These are phyloP conservation scores for Thelephora terrestris DNA, from an alignment of 1,284 basidiomycete species.

Conservation along the genomic window DNA sequence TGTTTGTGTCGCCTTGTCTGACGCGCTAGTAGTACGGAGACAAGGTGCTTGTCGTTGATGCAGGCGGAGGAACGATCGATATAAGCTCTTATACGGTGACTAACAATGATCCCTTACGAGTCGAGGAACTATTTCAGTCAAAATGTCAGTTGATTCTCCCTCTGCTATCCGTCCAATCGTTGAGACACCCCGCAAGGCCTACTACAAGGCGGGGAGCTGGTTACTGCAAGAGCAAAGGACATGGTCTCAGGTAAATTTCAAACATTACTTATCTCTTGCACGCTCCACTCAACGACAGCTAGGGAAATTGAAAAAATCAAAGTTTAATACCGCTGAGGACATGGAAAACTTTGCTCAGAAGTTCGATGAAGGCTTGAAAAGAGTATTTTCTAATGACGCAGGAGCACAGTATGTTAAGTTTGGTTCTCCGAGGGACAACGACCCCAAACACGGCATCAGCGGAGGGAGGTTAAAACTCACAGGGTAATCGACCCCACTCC, in stretches of 20 bases:
- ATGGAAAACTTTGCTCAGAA: constrained; percentile 32
- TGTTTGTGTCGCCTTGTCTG: constrained; percentile 9
- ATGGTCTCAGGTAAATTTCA: constrained; percentile 10
- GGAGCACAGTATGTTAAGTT: constrained; percentile 41
- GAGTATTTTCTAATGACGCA: constrained; percentile 33
- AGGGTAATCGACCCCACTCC: constrained; percentile 23
- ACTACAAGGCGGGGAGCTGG: constrained; percentile 29
- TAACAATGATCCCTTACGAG: constrained; percentile 2
- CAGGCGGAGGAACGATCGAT: constrained; percentile 11
- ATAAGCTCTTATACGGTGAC: constrained; percentile 9
- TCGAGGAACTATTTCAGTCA: constrained; percentile 3
- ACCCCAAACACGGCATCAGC: constrained; percentile 32
- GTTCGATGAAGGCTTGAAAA: constrained; percentile 44
- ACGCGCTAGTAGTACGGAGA: constrained; percentile 3
- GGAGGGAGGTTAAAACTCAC: constrained; percentile 34
- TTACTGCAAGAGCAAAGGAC: constrained; percentile 32
- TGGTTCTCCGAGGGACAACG: constrained; percentile 35
- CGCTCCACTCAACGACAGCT: constrained; percentile 14
- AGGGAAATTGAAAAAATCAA: constrained; percentile 23
- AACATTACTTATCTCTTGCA: no score
- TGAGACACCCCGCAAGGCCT: constrained; percentile 28
- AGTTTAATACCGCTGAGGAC: constrained; percentile 24
- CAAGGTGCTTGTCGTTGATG: constrained; percentile 31
- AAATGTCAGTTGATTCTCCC: constrained; percentile 47
- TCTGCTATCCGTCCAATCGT: constrained; percentile 35